A percentile compares a stretch with the other conserved stretches of the same genome.
Evolutionary conservation across 2,329 filamentous ascomycete species (phyloP).

Genomic region (Fusarium gaditjirri): DNA sequence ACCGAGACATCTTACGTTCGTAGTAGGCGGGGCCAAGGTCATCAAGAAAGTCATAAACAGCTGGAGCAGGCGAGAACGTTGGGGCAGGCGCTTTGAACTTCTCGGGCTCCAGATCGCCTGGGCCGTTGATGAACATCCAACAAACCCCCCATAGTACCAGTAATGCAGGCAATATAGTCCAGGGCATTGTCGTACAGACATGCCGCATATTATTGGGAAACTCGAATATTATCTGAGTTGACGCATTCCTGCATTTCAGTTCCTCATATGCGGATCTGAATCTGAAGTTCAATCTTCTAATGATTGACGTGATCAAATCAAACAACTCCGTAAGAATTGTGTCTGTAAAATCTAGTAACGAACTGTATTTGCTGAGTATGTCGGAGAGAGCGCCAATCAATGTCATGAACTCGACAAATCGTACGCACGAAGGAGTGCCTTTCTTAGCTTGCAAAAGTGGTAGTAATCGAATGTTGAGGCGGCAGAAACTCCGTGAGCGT

Average conservation of each 20-base stretch:
- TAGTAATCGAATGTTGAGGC: not conserved
- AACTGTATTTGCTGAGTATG: not conserved
- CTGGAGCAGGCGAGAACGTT: not conserved
- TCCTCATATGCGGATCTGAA: not conserved
- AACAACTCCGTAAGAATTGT: rapidly evolving
- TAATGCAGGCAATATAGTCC: not conserved
- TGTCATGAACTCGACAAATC: not conserved
- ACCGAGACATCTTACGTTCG: not conserved
- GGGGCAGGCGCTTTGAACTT: not conserved
- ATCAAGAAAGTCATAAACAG: rapidly evolving
- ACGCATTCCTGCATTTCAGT: not conserved
- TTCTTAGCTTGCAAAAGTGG: not conserved
- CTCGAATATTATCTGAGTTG: not conserved
- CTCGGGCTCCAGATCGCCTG: not conserved
- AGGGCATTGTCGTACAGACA: not conserved
- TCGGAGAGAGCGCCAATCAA: rapidly evolving
- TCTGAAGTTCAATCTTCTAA: not conserved
- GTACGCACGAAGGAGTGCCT: not conserved
- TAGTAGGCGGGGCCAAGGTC: not conserved
- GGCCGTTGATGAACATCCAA: not conserved
- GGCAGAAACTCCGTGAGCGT: not conserved
- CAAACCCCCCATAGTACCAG: not conserved
- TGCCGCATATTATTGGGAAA: not conserved
- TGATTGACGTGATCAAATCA: not conserved
- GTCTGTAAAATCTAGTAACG: not conserved